Evolutionary conservation across 805 yeast genomes (phyloP), one percentile per base, ranked within the genome.

Genomic region (Candida railenensis): DNA sequence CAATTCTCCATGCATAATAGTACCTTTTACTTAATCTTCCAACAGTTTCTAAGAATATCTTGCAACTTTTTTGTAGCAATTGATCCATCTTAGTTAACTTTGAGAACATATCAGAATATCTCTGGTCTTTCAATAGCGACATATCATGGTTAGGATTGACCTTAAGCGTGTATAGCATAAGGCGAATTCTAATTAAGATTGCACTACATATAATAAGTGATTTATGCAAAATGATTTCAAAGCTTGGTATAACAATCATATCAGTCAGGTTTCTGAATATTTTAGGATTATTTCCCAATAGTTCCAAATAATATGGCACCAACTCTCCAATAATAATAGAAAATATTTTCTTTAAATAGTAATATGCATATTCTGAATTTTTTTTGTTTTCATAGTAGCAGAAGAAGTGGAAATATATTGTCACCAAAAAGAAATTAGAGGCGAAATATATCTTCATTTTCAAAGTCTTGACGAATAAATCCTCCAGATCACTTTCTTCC

Each of bases 1-100:
- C 46, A 14, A 60, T 53, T 49, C 62, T 53, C 68, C 68, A 63
- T 2, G 66, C 56, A 44, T 58, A 60, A 49, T 62, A 63, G 51
- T 63, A 63, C 20, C 68, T 50, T 38, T 58, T 55, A 18, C 65
- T 55, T n/a, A 48, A 22, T 18, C 40, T 43, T 4, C 44, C 34
- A 7, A 46, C 40, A 4, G 37, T 15, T 15, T 48, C 49, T 3
- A 43, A 28, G 22, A 56, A 53, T 3, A 50, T 48, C 33, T 48
- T 49, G 3, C 41, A 22, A 42, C 54, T 48, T 43, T 45, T 49
- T 3, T 32, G 22, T 8, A 54, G 28, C 21, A 53, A 44, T 20
- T 48, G 44, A 34, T n/a, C 38, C 33, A 53, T 39, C 22, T 42
- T 37, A 3, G 38, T 37, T 9, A 57, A 34, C 18, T 45, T 45